Percentiles rank a stretch among this genome's conserved stretches.
Evolutionary conservation across 768 basidiomycete species (phyloP).

Genomic region (Trametes elegans): DNA sequence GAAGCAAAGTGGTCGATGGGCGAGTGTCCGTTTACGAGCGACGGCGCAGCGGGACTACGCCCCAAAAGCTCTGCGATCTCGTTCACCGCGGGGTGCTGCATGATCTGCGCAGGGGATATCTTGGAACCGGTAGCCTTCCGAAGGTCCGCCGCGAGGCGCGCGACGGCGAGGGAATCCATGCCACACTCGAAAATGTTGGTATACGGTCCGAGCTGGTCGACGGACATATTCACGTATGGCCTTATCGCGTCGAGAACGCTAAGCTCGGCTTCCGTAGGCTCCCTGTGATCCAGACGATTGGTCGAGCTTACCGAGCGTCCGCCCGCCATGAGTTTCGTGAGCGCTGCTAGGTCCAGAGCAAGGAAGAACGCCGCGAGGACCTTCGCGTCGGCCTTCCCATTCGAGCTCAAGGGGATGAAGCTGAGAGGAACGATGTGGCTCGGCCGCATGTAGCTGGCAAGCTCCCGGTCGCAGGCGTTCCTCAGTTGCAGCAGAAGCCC

Average conservation of each 20-base stretch:
- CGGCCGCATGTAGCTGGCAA: constrained; percentile 52
- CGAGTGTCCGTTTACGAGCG: background rate
- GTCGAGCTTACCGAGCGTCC: background rate
- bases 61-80: constrained; percentile 21
- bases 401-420: constrained; percentile 45
- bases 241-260: constrained; percentile 36
- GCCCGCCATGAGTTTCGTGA: constrained; percentile 16
- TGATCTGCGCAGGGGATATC: constrained; percentile 31
- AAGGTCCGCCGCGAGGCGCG: constrained; percentile 25
- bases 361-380: constrained; percentile 28
- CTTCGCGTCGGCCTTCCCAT: constrained; percentile 36
- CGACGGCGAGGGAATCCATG: constrained; percentile 32
- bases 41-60: background rate
- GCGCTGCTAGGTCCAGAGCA: constrained; percentile 22
- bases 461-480: constrained; percentile 38
- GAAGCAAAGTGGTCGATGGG: constrained; percentile 4
- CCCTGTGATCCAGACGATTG: background rate
- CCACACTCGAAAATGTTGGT: constrained; percentile 34
- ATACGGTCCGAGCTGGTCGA: constrained; percentile 13
- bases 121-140: constrained; percentile 18
- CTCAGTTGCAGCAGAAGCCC: constrained; percentile 31
- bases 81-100: constrained; percentile 26
- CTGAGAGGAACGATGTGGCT: constrained; percentile 47
- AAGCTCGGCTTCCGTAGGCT: constrained; percentile 32
- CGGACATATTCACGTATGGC: constrained; percentile 19